Conservation (phyloP, 371 early-diverging fungal genomes). For the Mucor indicus region DNA sequence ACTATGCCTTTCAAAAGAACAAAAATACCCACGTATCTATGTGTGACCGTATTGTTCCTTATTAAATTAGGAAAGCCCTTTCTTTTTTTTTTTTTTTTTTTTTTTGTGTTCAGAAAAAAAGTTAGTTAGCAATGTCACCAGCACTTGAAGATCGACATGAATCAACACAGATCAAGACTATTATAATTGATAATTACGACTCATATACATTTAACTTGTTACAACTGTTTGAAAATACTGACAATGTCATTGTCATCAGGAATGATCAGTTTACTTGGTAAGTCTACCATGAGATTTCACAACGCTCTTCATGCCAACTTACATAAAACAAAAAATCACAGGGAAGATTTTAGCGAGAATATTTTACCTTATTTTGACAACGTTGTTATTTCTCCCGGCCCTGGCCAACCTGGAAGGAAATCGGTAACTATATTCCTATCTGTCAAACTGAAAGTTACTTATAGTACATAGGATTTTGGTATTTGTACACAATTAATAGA, state of each 20-base stretch:
- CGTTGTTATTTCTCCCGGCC: slow-evolving; percentile 92
- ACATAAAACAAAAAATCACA: slow-evolving; percentile 11
- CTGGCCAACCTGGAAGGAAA: slow-evolving; percentile 71
- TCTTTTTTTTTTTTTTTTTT: no score
- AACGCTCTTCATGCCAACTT: neutral
- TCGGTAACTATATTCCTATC: no score
- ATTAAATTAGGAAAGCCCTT: no score
- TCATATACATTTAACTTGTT: slow-evolving; percentile 94
- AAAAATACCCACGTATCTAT: no score
- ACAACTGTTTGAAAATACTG: slow-evolving; percentile 58
- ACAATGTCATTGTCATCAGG: slow-evolving; percentile 75
- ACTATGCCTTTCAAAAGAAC: no score
- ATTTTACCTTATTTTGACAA: slow-evolving; percentile 86
- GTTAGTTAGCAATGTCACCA: no score
- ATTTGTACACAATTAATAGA: slow-evolving; percentile 67
- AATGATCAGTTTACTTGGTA: slow-evolving; percentile 91
- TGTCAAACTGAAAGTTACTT: no score
- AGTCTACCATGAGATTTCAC: neutral
- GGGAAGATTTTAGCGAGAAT: slow-evolving; percentile 50
- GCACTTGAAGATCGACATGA: no score
- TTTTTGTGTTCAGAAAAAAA: no score
- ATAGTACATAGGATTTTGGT: slow-evolving; percentile 73
- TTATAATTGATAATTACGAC: slow-evolving; percentile 96
- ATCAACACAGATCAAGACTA: slow-evolving; percentile 38
- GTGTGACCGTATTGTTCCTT: no score